Base-by-base conservation (phyloP, 257 asterid species). In the Marsdenia floribunda region DNA sequence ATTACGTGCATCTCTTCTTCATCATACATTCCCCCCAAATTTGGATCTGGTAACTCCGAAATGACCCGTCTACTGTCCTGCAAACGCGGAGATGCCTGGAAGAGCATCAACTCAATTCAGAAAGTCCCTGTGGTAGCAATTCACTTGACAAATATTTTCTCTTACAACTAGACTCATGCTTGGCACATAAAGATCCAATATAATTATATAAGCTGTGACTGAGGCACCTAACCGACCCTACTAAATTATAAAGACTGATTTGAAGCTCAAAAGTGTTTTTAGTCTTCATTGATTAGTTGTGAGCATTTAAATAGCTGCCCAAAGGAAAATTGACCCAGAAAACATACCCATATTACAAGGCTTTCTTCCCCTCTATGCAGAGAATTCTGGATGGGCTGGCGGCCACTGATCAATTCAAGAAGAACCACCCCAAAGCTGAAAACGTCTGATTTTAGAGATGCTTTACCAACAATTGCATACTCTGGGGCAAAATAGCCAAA, bases 401-500 rank as follows among this genome's bases (percentile, higher is more conserved):
- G 87, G 65, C 99, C 99, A 4, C 88, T 90, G 75, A 95, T 95
- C 50, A 92, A 84, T 75, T 95, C 99, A 78, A 95, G 98, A 78
- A 95, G 97, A 78, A 95, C 99, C 52, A 95, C 98, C 7, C 99
- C 99, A 22, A 95, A 95, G 80, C 99, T 92, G 85, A 95, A 95
- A 73, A 95, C 99, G n/a, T 95, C 99, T 0, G 99, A 92, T 72
- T 90, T 92, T 5, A 87, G 83, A 75, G 99, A 92, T 77, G 98
- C 96, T 81, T 88, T 79, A 57, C 98, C 99, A 52, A 90, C 81
- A 44, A 89, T 92, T 15, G 97, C 94, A 57, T 88, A 92, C 78
- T 95, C 98, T 16, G 99, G 99, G 10, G 99, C 99, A 81, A 95
- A 92, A 86, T 95, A 92, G 74, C 99, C 97, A 77, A 95, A 95